Base-by-base conservation (phyloP, 2,329 filamentous ascomycete genomes). In the Beauveria asiatica region DNA sequence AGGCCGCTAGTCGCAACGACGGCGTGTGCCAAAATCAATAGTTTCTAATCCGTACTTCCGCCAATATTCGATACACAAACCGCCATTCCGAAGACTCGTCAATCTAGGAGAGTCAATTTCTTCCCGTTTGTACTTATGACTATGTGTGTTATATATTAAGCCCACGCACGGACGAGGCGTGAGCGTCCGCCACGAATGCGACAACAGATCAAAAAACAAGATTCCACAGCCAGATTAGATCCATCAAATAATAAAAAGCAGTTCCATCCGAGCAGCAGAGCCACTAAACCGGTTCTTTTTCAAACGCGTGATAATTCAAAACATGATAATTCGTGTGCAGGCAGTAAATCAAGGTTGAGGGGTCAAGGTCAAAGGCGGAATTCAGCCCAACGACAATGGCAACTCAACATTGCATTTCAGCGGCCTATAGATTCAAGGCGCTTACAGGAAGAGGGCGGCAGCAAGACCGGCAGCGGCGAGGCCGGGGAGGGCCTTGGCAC, bases 401-500 rank as follows among this genome's bases (percentile, higher is more conserved):
- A 9, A 3, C 21, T 42, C 48, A 2, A 11, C 53, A 9, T 23
- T 42, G 10, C 33, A 41, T 25, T 30, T 44, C 25, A 45, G 37
- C 37, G 25, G 39, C 48, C 56, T 45, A 51, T 52, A 21, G n/a
- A 53, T 61, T 58, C 54, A 49, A 59, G 27, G 19, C 46, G 48
- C 41, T 55, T 62, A 62, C 49, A 62, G 50, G 60, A 62, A 59
- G 55, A 62, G 55, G 44, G 57, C 60, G 25, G 60, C 60, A 25
- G 48, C 60, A 17, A 62, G 25, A 51, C 55, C 61, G 17, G 58
- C 58, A 8, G 48, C 58, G 37, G 55, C 30, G 41, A 60, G 57
- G 45, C 51, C 62, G 13, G 65, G 66, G 21, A 65, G 62, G 1
- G 53, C 65, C 63, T 67, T 65, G 51, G 61, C 50, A 45, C 41